A percentile compares a stretch with the other conserved stretches of the same genome.
phyloP scores from a whole-genome alignment of 768 basidiomycete genomes.

The Agrocybe chaxingu region DNA sequence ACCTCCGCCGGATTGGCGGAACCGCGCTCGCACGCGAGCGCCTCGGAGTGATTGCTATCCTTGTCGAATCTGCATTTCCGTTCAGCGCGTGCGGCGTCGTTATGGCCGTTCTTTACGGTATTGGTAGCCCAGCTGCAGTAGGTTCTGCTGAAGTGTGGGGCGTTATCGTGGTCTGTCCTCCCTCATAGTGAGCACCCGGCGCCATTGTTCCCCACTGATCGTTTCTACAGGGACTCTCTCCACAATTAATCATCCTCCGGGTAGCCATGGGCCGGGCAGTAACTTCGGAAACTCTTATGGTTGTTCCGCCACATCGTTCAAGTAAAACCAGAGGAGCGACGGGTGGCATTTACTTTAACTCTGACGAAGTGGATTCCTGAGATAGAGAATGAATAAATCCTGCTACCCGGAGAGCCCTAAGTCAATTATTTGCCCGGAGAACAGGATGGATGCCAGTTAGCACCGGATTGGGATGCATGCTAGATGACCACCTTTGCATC shows the following conservation, averaged over 20 bases:
- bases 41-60: not conserved
- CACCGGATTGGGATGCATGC: no score
- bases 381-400: no score
- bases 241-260: conserved; percentile 2
- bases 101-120: not conserved
- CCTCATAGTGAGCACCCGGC: not conserved
- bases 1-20: no score
- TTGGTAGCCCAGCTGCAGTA: not conserved
- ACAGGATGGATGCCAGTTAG: no score
- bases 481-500: no score
- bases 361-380: no score
- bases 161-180: not conserved
- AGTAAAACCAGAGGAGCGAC: no score
- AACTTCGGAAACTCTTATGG: no score
- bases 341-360: no score
- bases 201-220: not conserved
- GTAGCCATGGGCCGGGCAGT: conserved; percentile 2
- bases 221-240: not conserved
- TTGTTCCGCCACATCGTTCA: no score
- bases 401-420: no score
- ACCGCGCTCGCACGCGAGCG: not conserved
- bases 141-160: not conserved
- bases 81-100: not conserved
- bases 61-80: conserved; percentile 2
- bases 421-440: no score